These are phyloP conservation scores for Pistacia integerrima DNA, from an alignment of 345 rosid species.

Conservation along the genomic window DNA sequence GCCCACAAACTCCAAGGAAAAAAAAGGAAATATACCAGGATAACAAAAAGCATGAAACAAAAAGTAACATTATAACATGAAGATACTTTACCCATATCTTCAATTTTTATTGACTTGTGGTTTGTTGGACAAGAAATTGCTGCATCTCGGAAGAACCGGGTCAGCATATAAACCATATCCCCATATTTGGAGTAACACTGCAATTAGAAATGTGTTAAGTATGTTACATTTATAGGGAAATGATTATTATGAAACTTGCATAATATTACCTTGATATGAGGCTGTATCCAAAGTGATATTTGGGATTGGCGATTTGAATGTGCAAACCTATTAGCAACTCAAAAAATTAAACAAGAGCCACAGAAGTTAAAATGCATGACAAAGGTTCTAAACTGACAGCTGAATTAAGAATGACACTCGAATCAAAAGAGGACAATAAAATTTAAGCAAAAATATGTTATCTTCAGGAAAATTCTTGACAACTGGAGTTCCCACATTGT, in stretches of 20 bases:
- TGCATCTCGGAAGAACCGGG: constrained; percentile 83
- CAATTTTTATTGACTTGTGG: constrained; percentile 34
- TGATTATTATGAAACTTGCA: constrained; percentile 15
- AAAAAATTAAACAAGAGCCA: constrained; percentile 23
- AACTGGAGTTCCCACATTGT: background rate
- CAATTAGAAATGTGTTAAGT: constrained; percentile 29
- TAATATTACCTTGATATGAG: constrained; percentile 67
- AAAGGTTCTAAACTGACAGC: constrained; percentile 4
- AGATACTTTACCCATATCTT: constrained; percentile 50
- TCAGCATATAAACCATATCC: constrained; percentile 74
- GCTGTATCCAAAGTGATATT: constrained; percentile 93
- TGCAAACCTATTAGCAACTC: constrained; percentile 63
- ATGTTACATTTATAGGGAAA: constrained; percentile 16
- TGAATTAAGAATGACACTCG: background rate
- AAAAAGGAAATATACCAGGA: background rate
- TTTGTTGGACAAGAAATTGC: constrained; percentile 33
- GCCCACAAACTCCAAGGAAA: background rate
- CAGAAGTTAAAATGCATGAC: constrained; percentile 11
- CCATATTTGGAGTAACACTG: constrained; percentile 88
- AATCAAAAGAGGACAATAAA: background rate
- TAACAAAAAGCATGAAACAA: constrained; percentile 1
- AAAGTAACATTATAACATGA: constrained; percentile 18
- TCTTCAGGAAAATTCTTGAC: background rate
- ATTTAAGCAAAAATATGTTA: background rate
- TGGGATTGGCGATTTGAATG: constrained; percentile 71